These are phyloP conservation scores for Ilyonectria mors-panacis DNA, from an alignment of 2,329 filamentous ascomycete species.

Conservation along the genomic window DNA sequence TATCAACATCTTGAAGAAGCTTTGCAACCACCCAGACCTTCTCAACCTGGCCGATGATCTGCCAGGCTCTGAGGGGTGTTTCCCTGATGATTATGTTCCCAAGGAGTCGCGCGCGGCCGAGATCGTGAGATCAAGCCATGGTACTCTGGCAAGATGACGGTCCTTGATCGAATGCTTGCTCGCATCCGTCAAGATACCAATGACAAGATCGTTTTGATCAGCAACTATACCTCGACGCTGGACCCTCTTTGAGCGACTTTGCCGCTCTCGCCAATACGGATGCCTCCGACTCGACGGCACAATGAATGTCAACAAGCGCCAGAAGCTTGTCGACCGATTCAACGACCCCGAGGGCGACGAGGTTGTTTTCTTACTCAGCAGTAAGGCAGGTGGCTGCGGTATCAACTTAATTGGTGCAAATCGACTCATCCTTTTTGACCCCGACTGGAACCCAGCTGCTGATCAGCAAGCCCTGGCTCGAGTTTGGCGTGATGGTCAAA, in stretches of 20 bases:
- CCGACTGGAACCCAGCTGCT: conserved; percentile 97
- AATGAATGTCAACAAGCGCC: conserved; percentile 97
- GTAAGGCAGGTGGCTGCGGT: conserved; percentile 96
- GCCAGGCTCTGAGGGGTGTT: conserved; percentile 86
- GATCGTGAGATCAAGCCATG: conserved; percentile 94
- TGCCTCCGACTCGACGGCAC: conserved; percentile 92
- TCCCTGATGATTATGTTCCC: conserved; percentile 88
- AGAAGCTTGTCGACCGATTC: conserved; percentile 98
- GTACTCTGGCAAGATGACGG: conserved; percentile 99
- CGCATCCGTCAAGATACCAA: conserved; percentile 96
- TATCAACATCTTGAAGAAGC: conserved; percentile 96
- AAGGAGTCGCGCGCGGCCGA: conserved; percentile 87
- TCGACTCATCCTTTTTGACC: conserved; percentile 94
- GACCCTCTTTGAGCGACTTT: conserved; percentile 93
- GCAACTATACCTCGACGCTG: conserved; percentile 96
- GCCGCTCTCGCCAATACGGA: conserved; percentile 87
- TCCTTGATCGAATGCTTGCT: conserved; percentile 97
- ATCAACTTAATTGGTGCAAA: conserved; percentile 97
- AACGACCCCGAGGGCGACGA: conserved; percentile 92
- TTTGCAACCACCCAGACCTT: conserved; percentile 97
- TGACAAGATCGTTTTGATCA: conserved; percentile 99
- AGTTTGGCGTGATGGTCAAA: conserved; percentile 99
- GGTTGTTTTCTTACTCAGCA: conserved; percentile 96
- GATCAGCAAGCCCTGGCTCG: conserved; percentile 97
- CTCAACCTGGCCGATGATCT: conserved; percentile 87